Evolutionary conservation across 2,329 filamentous ascomycete species (phyloP), one percentile per base, ranked within the genome.

Genomic region (Huntiella savannae): DNA sequence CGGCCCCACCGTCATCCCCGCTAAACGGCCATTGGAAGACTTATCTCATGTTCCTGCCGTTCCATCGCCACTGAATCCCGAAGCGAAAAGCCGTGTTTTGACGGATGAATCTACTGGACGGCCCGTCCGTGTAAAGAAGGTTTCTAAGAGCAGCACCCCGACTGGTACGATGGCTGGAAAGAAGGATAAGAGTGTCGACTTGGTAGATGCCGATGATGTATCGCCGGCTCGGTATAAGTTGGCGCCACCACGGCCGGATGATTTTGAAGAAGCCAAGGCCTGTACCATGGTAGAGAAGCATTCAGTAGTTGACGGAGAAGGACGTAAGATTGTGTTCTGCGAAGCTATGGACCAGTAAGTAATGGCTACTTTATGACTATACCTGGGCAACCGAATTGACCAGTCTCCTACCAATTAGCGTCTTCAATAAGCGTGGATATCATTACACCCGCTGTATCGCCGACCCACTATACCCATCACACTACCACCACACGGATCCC

Each of bases 381-480:
- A 4, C 17, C 8, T 7, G 33, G 7, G 22, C 13, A 15, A 2
- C 13, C 38, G 32, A 8, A 11, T 19, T 17, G 10, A 5, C 43
- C 16, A 15, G n/a, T 4, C 16, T 42, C 10, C 22, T n/a, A n/a
- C 36, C 5, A 28, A 6, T 12, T 36, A 74, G 72, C 56, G 71
- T 75, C 12, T 72, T 66, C 49, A 79, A 79, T 53, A 77, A 78
- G 54, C 77, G 75, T 55, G 74, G 79, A 47, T 96, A 88, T 59
- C 81, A 85, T 50, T 96, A 96, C 59, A 82, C 79, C 32, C 82
- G 87, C 55, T 92, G 84, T 58, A 87, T 95, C 53, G 85, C 86
- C 53, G 87, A 95, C 54, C 85, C 86, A 1, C 69, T 73, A 15
- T 94, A 95, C 56, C 79, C 84, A 5, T 84, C 86, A 52, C 91